Percentiles rank a stretch among this genome's conserved stretches.
Conservation (phyloP, 352 stramenopile species). For the Phytophthora palmivora region DNA sequence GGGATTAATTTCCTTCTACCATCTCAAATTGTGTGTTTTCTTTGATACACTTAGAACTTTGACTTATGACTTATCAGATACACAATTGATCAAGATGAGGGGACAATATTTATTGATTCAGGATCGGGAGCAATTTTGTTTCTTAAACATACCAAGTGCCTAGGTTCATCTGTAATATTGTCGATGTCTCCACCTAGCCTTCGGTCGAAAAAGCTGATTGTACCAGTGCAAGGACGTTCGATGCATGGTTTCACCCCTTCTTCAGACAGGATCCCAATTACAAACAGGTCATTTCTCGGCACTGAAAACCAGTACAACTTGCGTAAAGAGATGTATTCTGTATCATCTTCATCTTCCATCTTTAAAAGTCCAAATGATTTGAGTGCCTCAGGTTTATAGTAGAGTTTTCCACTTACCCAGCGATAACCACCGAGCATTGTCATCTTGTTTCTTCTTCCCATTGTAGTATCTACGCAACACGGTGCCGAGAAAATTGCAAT, state of each 20-base stretch:
- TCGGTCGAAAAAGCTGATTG: conserved; percentile 9
- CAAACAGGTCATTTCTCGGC: conserved; percentile 16
- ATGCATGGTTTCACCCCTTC: conserved; percentile 14
- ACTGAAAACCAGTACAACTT: conserved; percentile 27
- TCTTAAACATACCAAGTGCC: not conserved
- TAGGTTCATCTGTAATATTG: not conserved
- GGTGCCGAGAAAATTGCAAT: conserved; percentile 3
- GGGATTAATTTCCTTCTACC: too few relatives aligned
- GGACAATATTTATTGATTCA: conserved; percentile 4
- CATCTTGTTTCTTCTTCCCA: conserved; percentile 30
- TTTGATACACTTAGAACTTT: too few relatives aligned
- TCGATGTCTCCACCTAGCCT: conserved; percentile 13
- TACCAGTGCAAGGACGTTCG: conserved; percentile 4
- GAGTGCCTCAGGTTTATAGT: conserved; percentile 22
- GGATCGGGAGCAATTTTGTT: not conserved
- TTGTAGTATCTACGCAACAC: conserved; percentile 29
- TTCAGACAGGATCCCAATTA: conserved; percentile 14
- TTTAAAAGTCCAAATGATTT: conserved; percentile 28
- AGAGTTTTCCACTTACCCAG: conserved; percentile 11
- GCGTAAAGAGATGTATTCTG: conserved; percentile 14
- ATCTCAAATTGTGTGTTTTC: not conserved
- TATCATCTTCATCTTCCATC: conserved; percentile 16
- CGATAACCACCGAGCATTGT: conserved; percentile 34
- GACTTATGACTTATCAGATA: not conserved
- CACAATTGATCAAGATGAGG: conserved; percentile 5